phyloP scores from a whole-genome alignment of 192 early-diverging fungal species.

The Chytriomyces sp. region DNA sequence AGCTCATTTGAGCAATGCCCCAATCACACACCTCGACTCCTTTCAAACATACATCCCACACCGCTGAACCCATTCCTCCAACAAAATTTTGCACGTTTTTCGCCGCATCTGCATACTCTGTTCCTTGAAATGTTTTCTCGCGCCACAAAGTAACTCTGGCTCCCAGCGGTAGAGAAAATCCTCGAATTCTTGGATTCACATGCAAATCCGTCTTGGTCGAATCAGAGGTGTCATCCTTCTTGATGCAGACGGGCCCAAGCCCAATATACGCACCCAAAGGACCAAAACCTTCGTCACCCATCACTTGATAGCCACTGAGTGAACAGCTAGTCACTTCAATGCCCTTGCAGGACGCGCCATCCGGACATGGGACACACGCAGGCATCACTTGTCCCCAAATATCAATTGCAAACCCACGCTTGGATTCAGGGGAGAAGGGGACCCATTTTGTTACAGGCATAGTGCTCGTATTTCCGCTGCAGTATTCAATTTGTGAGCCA shows the following conservation, averaged over 20 bases:
- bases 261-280: conserved; percentile 22
- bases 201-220: not conserved
- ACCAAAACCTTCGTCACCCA: conserved; percentile 30
- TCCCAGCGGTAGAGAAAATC: not conserved
- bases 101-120: not conserved
- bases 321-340: conserved; percentile 2
- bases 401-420: conserved; percentile 19
- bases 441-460: not conserved
- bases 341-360: conserved; percentile 12
- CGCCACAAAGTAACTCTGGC: not conserved
- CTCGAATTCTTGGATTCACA: not conserved
- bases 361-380: conserved; percentile 18
- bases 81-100: not conserved
- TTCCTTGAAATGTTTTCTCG: not conserved
- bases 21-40: not conserved
- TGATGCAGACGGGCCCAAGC: not conserved
- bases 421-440: not conserved
- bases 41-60: not conserved
- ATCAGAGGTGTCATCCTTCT: not conserved
- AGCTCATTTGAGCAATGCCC: not conserved
- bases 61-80: not conserved
- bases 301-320: not conserved
- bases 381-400: conserved; percentile 30
- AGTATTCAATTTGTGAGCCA: conserved; percentile 10
- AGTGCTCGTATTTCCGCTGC: not conserved